These are phyloP conservation scores for Striga asiatica DNA, from an alignment of 257 asterid species.

Conservation along the genomic window DNA sequence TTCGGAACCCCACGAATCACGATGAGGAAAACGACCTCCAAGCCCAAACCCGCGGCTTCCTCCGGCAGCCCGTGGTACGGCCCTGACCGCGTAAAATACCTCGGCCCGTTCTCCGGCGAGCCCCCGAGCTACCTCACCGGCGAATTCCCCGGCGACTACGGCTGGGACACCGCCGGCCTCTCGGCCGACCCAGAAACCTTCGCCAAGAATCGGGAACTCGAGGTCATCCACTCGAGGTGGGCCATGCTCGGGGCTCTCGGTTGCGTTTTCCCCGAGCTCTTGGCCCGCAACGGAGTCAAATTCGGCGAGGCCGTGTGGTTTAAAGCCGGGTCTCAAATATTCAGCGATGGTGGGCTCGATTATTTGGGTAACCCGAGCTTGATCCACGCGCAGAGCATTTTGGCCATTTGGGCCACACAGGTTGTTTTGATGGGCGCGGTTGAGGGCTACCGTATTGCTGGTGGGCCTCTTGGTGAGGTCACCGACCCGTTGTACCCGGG, in stretches of 20 bases:
- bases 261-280: conserved; percentile 68
- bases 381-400: conserved; percentile 67
- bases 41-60: conserved; percentile 17
- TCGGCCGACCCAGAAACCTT: conserved; percentile 62
- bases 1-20: conserved; percentile 14
- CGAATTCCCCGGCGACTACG: conserved; percentile 48
- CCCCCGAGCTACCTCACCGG: conserved; percentile 44
- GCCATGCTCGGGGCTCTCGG: conserved; percentile 87
- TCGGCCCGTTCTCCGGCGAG: conserved; percentile 45
- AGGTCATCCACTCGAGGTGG: conserved; percentile 69
- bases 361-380: conserved; percentile 62
- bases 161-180: conserved; percentile 49
- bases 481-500: conserved; percentile 40
- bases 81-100: conserved; percentile 19
- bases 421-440: conserved; percentile 23
- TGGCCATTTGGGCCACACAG: conserved; percentile 69
- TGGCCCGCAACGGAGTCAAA: conserved; percentile 65
- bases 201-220: conserved; percentile 62
- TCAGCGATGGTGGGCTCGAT: conserved; percentile 57
- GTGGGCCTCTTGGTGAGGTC: conserved; percentile 28
- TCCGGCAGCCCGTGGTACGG: conserved; percentile 34
- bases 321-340: conserved; percentile 67
- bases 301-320: conserved; percentile 79
- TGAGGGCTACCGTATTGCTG: background rate
- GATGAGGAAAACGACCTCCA: conserved; percentile 26